A percentile compares a stretch with the other conserved stretches of the same genome.
phyloP scores from a whole-genome alignment of 345 rosid species.

The Bruguiera parviflora region DNA sequence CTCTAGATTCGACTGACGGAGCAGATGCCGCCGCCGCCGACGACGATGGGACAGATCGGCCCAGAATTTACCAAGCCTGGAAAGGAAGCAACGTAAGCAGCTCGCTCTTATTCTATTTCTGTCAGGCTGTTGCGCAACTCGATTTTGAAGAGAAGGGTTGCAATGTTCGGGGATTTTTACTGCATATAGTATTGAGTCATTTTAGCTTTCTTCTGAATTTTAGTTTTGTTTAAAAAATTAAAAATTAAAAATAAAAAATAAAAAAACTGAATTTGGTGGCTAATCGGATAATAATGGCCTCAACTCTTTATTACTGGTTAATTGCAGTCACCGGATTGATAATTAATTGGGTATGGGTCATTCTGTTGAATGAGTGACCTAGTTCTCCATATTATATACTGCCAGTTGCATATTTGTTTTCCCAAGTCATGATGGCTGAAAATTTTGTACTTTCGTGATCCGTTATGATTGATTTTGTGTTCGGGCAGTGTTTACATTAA shows the following conservation, averaged over 20 bases:
- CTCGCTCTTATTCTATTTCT: constrained; percentile 1
- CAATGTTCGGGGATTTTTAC: too few species aligned
- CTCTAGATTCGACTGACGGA: constrained; percentile 17
- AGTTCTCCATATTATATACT: too few species aligned
- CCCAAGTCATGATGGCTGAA: neutral
- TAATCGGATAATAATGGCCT: neutral
- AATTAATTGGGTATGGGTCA: constrained; percentile 1
- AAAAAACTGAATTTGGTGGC: neutral
- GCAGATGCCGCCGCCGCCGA: constrained; percentile 13
- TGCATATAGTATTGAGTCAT: neutral
- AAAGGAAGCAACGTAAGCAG: constrained; percentile 86
- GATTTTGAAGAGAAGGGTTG: neutral
- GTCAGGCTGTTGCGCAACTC: neutral
- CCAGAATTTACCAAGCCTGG: constrained; percentile 80
- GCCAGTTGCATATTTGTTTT: neutral
- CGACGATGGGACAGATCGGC: constrained; percentile 37
- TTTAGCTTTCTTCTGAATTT: neutral
- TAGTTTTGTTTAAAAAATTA: too few species aligned
- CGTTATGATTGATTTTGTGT: too few species aligned
- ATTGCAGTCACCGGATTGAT: neutral
- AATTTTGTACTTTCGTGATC: too few species aligned
- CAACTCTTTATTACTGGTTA: neutral
- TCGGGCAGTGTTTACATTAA: too few species aligned
- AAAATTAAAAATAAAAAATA: too few species aligned
- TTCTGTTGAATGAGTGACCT: too few species aligned